Percentiles rank a stretch among this genome's conserved stretches.
These are phyloP conservation scores for Dissophora ornata DNA, from an alignment of 192 early-diverging fungal species.

Conservation along the genomic window DNA sequence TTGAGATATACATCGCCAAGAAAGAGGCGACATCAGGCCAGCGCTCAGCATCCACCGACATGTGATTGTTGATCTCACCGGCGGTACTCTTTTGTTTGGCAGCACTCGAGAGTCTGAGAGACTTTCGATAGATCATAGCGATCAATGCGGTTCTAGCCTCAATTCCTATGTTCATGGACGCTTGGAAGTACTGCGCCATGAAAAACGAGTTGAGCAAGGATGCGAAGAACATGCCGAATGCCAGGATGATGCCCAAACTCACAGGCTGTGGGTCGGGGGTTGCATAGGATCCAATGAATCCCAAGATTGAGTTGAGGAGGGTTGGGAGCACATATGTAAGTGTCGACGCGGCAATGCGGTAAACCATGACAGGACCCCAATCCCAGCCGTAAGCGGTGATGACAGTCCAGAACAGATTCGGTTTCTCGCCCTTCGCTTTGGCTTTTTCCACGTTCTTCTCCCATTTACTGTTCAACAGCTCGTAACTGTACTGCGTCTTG, in stretches of 20 bases:
- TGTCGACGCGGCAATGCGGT: slow-evolving; percentile 31
- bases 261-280: slow-evolving; percentile 30
- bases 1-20: slow-evolving; percentile 32
- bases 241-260: slow-evolving; percentile 37
- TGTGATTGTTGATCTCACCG: slow-evolving; percentile 57
- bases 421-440: slow-evolving; percentile 19
- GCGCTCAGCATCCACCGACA: slow-evolving; percentile 55
- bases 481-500: slow-evolving; percentile 21
- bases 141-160: slow-evolving; percentile 53
- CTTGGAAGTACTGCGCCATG: slow-evolving; percentile 36
- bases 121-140: slow-evolving; percentile 55
- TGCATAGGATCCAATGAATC: slow-evolving; percentile 36
- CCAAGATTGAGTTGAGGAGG: slow-evolving; percentile 39
- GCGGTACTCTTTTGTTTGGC: slow-evolving; percentile 44
- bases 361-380: slow-evolving; percentile 40
- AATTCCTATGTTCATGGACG: slow-evolving; percentile 42
- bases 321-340: slow-evolving; percentile 30
- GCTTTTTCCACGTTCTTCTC: slow-evolving; percentile 16
- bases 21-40: slow-evolving; percentile 24
- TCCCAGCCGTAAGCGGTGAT: slow-evolving; percentile 13
- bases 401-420: slow-evolving; percentile 30
- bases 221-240: slow-evolving; percentile 56
- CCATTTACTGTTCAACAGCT: slow-evolving; percentile 20
- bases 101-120: slow-evolving; percentile 39
- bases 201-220: slow-evolving; percentile 31